Evolutionary conservation across 1,284 basidiomycete species (phyloP).

Genomic region (Ceratobasidium papillatum): DNA sequence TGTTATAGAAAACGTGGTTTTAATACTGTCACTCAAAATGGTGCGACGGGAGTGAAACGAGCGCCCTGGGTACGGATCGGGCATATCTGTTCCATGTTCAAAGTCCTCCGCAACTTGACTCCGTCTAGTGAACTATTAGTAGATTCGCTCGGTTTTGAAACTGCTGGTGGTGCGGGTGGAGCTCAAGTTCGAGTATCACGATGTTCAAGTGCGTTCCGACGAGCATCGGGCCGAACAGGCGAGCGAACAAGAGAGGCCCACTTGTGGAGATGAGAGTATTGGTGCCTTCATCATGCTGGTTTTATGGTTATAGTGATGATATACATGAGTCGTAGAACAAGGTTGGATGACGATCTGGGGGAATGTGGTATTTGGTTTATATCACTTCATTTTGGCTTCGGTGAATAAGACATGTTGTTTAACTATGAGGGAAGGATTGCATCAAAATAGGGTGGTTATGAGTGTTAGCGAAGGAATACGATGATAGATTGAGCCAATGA

Average conservation of each 20-base stretch:
- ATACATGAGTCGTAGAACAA: not conserved
- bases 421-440: not conserved
- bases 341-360: not conserved
- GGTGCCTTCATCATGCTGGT: too few relatives aligned
- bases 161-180: not conserved
- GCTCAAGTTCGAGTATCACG: not conserved
- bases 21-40: slow-evolving; percentile 17
- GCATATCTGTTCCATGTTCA: slow-evolving; percentile 20
- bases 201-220: not conserved
- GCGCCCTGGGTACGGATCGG: not conserved
- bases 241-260: not conserved
- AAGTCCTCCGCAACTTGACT: slow-evolving; percentile 15
- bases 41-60: not conserved
- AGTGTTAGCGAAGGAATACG: not conserved
- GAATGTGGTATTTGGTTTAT: not conserved
- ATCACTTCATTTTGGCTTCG: slow-evolving; percentile 34
- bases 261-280: not conserved
- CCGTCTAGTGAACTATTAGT: not conserved
- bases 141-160: slow-evolving; percentile 6
- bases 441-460: not conserved
- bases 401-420: slow-evolving; percentile 40
- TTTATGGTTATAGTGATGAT: not conserved
- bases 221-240: not conserved
- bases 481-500: slow-evolving; percentile 23
- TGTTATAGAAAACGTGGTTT: slow-evolving; percentile 34